Evolutionary conservation across 2,329 filamentous ascomycete genomes (phyloP), one percentile per base, ranked within the genome.

Genomic region (Pochonia chlamydosporia): DNA sequence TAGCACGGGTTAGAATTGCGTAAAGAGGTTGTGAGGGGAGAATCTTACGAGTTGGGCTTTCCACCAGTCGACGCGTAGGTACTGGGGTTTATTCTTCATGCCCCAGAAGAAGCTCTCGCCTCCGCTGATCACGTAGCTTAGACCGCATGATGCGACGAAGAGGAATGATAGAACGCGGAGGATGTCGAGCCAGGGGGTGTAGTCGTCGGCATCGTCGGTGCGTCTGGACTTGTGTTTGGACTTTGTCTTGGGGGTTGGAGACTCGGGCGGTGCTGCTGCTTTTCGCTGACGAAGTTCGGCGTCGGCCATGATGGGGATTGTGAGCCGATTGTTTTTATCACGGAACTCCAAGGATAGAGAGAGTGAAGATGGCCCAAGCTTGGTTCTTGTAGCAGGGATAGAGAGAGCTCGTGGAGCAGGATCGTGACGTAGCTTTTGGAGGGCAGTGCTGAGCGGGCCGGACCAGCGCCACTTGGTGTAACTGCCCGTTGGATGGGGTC

Each of bases 91-190:
- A 71, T 84, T 54, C 74, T 71, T 69, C 61, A 76, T 65, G 52
- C 73, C 82, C 85, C 86, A 93, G 48, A 82, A 75, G 53, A 84
- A 73, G 49, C 79, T 84, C 61, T 88, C 79, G 51, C 85, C 85
- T 52, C 76, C 74, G 39, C 85, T 89, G 56, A 87, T 74, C 53
- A 91, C 79, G 66, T 91, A 92, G 68, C 86, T 90, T 46, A 91
- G 71, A 16, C 78, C 82, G 58, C 76, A 80, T 21, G 81, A 87
- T 40, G 84, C 78, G 37, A 88, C 56, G 28, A 85, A 54, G 13
- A 91, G 65, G 46, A 87, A 87, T 26, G 76, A 76, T 40, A 90
- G 59, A 25, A 91, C 75, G 26, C 87, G 84, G 49, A 89, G 66
- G 45, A 87, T 64, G 63, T 92, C 88, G 28, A 89, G 68, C 67